Evolutionary conservation across 352 stramenopile species (phyloP).

Genomic region (Globisporangium spinosum): DNA sequence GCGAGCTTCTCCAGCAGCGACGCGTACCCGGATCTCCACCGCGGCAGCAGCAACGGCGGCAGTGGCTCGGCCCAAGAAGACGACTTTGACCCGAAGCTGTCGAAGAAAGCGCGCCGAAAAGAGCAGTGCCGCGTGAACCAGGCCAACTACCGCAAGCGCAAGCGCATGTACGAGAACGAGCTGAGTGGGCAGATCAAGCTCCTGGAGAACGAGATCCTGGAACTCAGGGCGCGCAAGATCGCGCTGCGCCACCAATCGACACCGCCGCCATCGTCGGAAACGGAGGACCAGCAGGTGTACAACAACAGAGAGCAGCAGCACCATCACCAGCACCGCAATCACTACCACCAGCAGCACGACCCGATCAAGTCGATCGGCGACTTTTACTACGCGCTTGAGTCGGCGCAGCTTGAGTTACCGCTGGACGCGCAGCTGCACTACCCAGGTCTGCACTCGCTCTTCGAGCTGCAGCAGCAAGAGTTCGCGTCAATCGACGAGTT

Average conservation of each 20-base stretch:
- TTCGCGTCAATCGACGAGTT: conserved; percentile 41
- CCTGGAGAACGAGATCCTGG: conserved; percentile 36
- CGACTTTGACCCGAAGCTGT: neutral
- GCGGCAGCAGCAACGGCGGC: too few relatives aligned
- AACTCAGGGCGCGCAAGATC: conserved; percentile 22
- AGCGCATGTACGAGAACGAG: conserved; percentile 41
- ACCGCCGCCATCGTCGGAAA: too few relatives aligned
- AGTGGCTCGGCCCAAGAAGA: too few relatives aligned
- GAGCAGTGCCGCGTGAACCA: conserved; percentile 64
- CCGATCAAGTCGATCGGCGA: conserved; percentile 25
- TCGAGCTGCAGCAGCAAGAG: conserved; percentile 30
- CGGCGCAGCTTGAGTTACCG: neutral
- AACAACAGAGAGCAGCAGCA: neutral
- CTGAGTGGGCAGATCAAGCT: conserved; percentile 27
- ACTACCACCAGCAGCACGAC: conserved; percentile 2
- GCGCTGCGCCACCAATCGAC: conserved; percentile 1
- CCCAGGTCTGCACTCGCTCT: conserved; percentile 7
- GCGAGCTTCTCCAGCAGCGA: conserved; percentile 4
- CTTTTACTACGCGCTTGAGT: conserved; percentile 31
- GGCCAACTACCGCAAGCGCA: conserved; percentile 54
- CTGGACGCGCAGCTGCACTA: neutral
- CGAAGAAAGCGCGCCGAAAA: conserved; percentile 43
- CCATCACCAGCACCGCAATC: too few relatives aligned
- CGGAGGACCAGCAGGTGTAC: too few relatives aligned
- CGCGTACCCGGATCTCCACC: too few relatives aligned